Conservation (phyloP, 495 filamentous ascomycete species). For the Aspergillus nanangensis region DNA sequence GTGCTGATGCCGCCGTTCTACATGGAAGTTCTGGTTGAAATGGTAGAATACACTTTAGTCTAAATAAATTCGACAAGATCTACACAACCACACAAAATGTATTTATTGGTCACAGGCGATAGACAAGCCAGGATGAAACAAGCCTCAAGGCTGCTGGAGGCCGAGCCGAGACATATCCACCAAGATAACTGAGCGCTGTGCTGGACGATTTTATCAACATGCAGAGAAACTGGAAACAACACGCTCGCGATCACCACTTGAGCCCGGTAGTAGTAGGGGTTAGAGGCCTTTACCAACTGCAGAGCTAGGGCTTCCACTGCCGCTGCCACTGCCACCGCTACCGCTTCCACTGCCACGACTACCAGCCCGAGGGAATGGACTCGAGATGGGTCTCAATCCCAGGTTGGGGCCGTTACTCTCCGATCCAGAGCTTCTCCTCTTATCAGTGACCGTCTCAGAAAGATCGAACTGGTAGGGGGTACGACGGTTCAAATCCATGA, state of each 20-base stretch:
- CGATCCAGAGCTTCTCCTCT: slow-evolving; percentile 29
- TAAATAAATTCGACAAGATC: too few species aligned
- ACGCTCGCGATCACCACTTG: too few species aligned
- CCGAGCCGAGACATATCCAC: not conserved
- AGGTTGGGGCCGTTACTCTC: slow-evolving; percentile 28
- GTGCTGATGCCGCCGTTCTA: too few species aligned
- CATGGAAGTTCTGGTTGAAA: too few species aligned
- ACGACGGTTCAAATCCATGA: slow-evolving; percentile 30
- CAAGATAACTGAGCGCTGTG: not conserved
- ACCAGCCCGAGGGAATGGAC: slow-evolving; percentile 38
- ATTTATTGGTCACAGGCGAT: not conserved
- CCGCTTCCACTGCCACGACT: slow-evolving; percentile 44
- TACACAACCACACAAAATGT: not conserved
- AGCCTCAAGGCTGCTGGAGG: not conserved
- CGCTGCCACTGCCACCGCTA: slow-evolving; percentile 40
- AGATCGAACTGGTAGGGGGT: slow-evolving; percentile 32
- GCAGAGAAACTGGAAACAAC: not conserved
- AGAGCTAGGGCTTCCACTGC: slow-evolving; percentile 43
- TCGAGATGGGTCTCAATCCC: slow-evolving; percentile 29
- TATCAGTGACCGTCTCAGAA: slow-evolving; percentile 29
- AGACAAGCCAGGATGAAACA: not conserved
- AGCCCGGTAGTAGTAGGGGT: too few species aligned
- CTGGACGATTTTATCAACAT: not conserved
- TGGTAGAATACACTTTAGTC: too few species aligned
- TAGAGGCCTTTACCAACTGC: slow-evolving; percentile 27